A percentile compares a stretch with the other conserved stretches of the same genome.
phyloP scores from a whole-genome alignment of 202 grass and related monocot species.

The Zoysia matrella region DNA sequence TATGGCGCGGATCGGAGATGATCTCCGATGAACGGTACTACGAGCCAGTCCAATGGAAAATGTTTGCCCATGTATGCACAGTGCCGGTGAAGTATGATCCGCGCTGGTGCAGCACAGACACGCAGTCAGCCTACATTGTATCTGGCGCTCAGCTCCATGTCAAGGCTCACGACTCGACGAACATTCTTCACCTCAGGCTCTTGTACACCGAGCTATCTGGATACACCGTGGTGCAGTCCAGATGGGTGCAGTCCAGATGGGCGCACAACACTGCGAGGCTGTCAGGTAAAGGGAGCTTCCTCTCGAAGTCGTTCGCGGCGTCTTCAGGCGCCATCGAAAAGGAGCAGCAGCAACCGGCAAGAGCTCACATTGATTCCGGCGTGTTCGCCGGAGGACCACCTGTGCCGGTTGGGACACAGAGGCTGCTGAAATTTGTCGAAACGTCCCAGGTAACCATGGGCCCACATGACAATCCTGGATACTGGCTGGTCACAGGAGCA shows the following conservation, averaged over 20 bases:
- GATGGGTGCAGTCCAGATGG: slow-evolving; percentile 32
- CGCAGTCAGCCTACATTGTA: slow-evolving; percentile 44
- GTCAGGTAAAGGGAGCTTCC: slow-evolving; percentile 59
- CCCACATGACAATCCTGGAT: slow-evolving; percentile 62
- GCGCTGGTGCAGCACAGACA: slow-evolving; percentile 18
- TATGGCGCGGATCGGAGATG: slow-evolving; percentile 60
- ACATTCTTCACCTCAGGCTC: slow-evolving; percentile 69
- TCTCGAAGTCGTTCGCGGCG: slow-evolving; percentile 32
- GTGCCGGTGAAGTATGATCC: slow-evolving; percentile 66
- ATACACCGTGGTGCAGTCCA: slow-evolving; percentile 58
- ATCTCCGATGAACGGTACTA: slow-evolving; percentile 64
- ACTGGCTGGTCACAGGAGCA: slow-evolving; percentile 81
- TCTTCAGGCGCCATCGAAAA: slow-evolving; percentile 14
- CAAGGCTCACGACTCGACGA: slow-evolving; percentile 34
- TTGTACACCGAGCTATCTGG: slow-evolving; percentile 58
- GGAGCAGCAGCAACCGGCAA: slow-evolving; percentile 17
- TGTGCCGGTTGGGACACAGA: slow-evolving; percentile 55
- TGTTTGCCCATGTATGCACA: slow-evolving; percentile 74
- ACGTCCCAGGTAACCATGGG: slow-evolving; percentile 69
- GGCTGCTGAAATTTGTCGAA: slow-evolving; percentile 70
- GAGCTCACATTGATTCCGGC: slow-evolving; percentile 55
- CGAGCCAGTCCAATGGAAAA: slow-evolving; percentile 64
- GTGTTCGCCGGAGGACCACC: slow-evolving; percentile 60
- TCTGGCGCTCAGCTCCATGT: slow-evolving; percentile 74
- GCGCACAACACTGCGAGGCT: slow-evolving; percentile 32